Percentiles rank a stretch among this genome's conserved stretches.
phyloP scores from a whole-genome alignment of 1,139 yeast species.

The Nematodospora anomalae region DNA sequence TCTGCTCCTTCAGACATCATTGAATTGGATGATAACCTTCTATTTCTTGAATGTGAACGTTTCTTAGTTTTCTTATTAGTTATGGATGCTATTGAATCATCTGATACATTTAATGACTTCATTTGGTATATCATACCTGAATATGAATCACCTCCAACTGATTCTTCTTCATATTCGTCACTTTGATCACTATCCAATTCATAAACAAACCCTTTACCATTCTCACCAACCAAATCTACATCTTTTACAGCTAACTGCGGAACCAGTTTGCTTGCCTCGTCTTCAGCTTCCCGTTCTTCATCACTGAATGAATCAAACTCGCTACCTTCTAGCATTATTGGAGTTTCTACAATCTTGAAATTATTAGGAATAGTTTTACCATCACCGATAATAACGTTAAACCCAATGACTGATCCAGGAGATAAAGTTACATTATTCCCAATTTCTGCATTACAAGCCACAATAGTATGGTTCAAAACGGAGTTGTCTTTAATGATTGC shows the following conservation, averaged over 20 bases:
- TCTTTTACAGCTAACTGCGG: conserved; percentile 23
- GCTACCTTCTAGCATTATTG: conserved; percentile 32
- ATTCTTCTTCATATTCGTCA: conserved; percentile 41
- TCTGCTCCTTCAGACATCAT: conserved; percentile 37
- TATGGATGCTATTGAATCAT: conserved; percentile 70
- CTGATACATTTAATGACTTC: conserved; percentile 69
- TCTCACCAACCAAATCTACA: conserved; percentile 51
- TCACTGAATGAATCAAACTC: conserved; percentile 28
- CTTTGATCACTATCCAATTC: conserved; percentile 40
- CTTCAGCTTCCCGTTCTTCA: conserved; percentile 20
- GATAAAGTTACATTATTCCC: conserved; percentile 51
- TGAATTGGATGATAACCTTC: conserved; percentile 42
- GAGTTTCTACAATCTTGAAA: conserved; percentile 52
- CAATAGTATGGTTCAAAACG: conserved; percentile 57
- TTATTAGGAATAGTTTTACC: conserved; percentile 47
- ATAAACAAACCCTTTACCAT: conserved; percentile 61
- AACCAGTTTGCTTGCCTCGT: conserved; percentile 12
- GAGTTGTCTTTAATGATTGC: conserved; percentile 68
- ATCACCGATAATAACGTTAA: conserved; percentile 63
- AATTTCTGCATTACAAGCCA: conserved; percentile 63
- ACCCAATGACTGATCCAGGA: conserved; percentile 82
- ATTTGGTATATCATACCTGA: conserved; percentile 57
- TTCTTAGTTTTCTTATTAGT: conserved; percentile 43
- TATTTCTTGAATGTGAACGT: conserved; percentile 24
- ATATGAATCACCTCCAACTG: conserved; percentile 23